These are phyloP conservation scores for Cryptococcus sp. DNA, from an alignment of 1,284 basidiomycete species.

Conservation along the genomic window DNA sequence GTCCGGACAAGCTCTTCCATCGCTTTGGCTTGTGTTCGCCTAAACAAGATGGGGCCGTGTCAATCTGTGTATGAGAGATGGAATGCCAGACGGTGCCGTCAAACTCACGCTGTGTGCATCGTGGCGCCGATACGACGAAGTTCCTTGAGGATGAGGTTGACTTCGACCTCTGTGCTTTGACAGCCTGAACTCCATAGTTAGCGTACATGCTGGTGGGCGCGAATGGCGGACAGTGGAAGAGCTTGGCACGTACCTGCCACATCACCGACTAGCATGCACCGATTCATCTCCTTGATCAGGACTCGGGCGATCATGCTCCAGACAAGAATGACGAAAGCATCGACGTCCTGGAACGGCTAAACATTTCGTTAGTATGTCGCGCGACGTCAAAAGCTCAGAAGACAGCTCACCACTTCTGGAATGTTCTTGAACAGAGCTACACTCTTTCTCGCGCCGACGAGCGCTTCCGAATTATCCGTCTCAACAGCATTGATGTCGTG, in stretches of 20 bases:
- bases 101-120: slow-evolving; percentile 41
- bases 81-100: background rate
- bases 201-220: background rate
- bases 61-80: background rate
- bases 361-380: background rate
- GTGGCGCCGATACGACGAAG: slow-evolving; percentile 31
- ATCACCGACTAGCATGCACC: slow-evolving; percentile 35
- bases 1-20: slow-evolving; percentile 28
- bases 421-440: slow-evolving; percentile 38
- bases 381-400: no score
- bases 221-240: background rate
- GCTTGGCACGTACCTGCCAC: slow-evolving; percentile 15
- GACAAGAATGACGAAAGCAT: slow-evolving; percentile 42
- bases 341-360: slow-evolving; percentile 42
- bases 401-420: slow-evolving; percentile 33
- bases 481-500: slow-evolving; percentile 48
- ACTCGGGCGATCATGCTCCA: slow-evolving; percentile 48
- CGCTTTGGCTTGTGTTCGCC: slow-evolving; percentile 37
- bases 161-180: slow-evolving; percentile 26
- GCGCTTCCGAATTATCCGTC: slow-evolving; percentile 40
- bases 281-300: slow-evolving; percentile 44
- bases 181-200: slow-evolving; percentile 6
- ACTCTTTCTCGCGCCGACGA: slow-evolving; percentile 36
- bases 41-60: slow-evolving; percentile 4
- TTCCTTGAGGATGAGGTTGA: slow-evolving; percentile 30